Percentiles rank a stretch among this genome's conserved stretches.
Conservation (phyloP, 164 flowering plant species). For the Brasenia schreberi region DNA sequence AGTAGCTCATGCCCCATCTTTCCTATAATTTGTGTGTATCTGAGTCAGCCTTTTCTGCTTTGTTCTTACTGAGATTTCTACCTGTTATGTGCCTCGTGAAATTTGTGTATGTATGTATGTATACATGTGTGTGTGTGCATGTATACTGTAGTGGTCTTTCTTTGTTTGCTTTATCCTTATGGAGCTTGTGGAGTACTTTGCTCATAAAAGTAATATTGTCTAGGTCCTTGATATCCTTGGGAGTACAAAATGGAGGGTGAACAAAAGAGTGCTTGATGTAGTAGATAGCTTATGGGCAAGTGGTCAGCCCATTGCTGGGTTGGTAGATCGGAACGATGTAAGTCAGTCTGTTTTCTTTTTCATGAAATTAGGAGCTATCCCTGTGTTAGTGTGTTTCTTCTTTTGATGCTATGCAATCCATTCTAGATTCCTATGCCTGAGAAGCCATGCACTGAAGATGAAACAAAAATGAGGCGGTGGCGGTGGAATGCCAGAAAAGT, state of each 20-base stretch:
- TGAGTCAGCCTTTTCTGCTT: no score
- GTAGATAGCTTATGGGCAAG: slow-evolving; percentile 70
- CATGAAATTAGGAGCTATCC: neutral
- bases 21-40: no score
- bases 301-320: slow-evolving; percentile 75
- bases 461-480: slow-evolving; percentile 52
- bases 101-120: neutral
- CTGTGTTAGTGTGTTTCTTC: neutral
- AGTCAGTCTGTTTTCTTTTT: slow-evolving; percentile 14
- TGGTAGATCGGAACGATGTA: slow-evolving; percentile 76
- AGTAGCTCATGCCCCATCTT: no score
- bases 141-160: neutral
- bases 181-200: neutral
- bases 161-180: neutral
- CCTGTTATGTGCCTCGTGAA: no score
- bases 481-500: slow-evolving; percentile 55
- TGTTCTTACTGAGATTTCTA: no score
- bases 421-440: slow-evolving; percentile 61
- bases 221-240: slow-evolving; percentile 96
- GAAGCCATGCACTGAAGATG: slow-evolving; percentile 45
- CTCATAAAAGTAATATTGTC: neutral
- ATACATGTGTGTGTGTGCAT: neutral
- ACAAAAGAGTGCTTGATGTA: slow-evolving; percentile 54
- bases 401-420: neutral
- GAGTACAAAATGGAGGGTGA: slow-evolving; percentile 87